A percentile compares a stretch with the other conserved stretches of the same genome.
phyloP scores from a whole-genome alignment of 2,329 filamentous ascomycete species.

The Tricladium varicosporioides region DNA sequence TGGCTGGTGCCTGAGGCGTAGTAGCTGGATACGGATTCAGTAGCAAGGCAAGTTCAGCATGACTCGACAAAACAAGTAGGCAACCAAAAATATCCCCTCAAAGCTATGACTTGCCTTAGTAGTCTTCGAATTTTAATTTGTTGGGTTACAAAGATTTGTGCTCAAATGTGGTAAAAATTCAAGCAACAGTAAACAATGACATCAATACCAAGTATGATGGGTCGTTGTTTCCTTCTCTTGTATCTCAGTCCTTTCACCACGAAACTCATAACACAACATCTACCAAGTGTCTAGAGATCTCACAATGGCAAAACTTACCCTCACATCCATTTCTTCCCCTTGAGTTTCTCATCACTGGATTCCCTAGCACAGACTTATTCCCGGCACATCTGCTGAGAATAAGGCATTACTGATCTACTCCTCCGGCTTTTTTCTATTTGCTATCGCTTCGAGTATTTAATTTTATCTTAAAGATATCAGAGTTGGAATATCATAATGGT shows the following conservation, averaged over 20 bases:
- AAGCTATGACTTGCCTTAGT: neutral
- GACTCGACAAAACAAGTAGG: conserved; percentile 1
- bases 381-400: conserved; percentile 63
- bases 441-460: conserved; percentile 51
- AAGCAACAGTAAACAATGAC: no score
- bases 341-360: conserved; percentile 58
- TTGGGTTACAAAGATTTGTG: no score
- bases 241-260: neutral
- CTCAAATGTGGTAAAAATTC: no score
- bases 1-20: neutral
- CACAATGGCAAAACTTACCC: conserved; percentile 14
- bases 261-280: neutral
- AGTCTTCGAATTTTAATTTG: neutral
- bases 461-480: conserved; percentile 50
- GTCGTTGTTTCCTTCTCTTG: no score
- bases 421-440: conserved; percentile 47
- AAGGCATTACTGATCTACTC: conserved; percentile 64
- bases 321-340: conserved; percentile 47
- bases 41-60: neutral
- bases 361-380: conserved; percentile 52
- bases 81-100: neutral
- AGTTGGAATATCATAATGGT: conserved; percentile 62
- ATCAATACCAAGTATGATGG: no score
- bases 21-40: neutral
- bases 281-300: neutral